phyloP scores from a whole-genome alignment of 352 stramenopile species.

The Phytophthora chlamydospora region DNA sequence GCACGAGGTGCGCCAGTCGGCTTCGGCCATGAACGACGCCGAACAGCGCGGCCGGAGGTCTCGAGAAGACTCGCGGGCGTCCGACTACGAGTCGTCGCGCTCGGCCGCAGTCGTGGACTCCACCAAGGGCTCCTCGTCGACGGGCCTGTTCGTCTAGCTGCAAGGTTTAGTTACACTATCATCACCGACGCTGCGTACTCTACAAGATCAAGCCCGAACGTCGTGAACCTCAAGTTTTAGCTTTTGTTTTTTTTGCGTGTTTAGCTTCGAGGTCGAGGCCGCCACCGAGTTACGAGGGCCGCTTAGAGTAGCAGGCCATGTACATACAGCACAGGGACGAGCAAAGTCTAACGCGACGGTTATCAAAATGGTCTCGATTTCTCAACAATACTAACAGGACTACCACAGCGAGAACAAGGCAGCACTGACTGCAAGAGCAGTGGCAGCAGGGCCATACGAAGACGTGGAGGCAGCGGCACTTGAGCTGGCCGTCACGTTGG shows the following conservation, averaged over 20 bases:
- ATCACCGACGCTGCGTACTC: constrained; percentile 26
- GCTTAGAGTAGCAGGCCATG: constrained; percentile 18
- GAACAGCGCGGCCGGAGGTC: constrained; percentile 67
- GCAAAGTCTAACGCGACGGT: constrained; percentile 18
- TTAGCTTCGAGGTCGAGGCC: constrained; percentile 15
- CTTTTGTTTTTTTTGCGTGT: constrained; percentile 35
- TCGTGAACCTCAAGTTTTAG: constrained; percentile 18
- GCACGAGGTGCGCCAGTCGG: constrained; percentile 59
- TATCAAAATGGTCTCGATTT: constrained; percentile 20
- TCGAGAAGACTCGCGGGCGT: constrained; percentile 75
- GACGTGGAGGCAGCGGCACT: constrained; percentile 2
- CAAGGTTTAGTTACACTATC: constrained; percentile 34
- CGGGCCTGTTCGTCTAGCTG: constrained; percentile 47
- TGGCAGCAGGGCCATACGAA: neutral
- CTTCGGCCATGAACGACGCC: constrained; percentile 66
- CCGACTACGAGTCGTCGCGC: constrained; percentile 56
- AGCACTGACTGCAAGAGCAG: constrained; percentile 6
- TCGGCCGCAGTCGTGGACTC: constrained; percentile 38
- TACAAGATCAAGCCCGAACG: constrained; percentile 17
- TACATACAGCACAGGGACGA: constrained; percentile 30
- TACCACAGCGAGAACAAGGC: constrained; percentile 16
- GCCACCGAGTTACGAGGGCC: constrained; percentile 12
- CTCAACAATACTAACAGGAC: constrained; percentile 1
- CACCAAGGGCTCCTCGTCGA: constrained; percentile 43
- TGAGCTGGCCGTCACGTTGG: constrained; percentile 28